These are phyloP conservation scores for Aureobasidium mangrovei DNA, from an alignment of 2,329 filamentous ascomycete species.

Conservation along the genomic window DNA sequence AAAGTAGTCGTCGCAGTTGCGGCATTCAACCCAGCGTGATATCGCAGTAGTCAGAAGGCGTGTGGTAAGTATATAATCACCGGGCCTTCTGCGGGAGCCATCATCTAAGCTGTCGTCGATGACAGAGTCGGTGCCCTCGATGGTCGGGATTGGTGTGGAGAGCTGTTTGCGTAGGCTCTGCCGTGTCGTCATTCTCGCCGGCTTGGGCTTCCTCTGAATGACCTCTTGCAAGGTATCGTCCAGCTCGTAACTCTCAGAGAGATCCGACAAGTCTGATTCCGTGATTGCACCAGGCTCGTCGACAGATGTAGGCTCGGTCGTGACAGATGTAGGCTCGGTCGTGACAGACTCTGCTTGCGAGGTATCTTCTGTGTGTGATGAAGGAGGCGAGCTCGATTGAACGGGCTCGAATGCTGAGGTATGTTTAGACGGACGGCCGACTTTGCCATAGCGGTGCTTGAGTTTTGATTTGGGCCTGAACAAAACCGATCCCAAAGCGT, in stretches of 20 bases:
- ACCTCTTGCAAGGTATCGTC: slow-evolving; percentile 30
- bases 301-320: slow-evolving; percentile 17
- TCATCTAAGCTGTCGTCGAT: slow-evolving; percentile 12
- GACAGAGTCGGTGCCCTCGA: slow-evolving; percentile 18
- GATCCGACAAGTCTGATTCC: slow-evolving; percentile 32
- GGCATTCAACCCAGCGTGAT: slow-evolving; percentile 80
- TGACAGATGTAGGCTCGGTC: slow-evolving; percentile 14
- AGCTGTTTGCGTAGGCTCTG: slow-evolving; percentile 15
- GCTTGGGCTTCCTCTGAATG: slow-evolving; percentile 26
- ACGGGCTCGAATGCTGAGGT: background rate
- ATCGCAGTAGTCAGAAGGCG: slow-evolving; percentile 67
- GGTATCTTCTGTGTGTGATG: slow-evolving; percentile 12
- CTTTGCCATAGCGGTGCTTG: slow-evolving; percentile 9
- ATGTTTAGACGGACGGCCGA: background rate
- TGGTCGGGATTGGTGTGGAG: slow-evolving; percentile 20
- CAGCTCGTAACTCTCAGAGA: slow-evolving; percentile 31
- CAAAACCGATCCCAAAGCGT: background rate
- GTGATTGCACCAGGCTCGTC: slow-evolving; percentile 4
- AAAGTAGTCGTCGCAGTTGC: slow-evolving; percentile 71
- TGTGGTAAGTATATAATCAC: slow-evolving; percentile 68
- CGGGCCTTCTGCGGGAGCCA: slow-evolving; percentile 30
- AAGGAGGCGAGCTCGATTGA: slow-evolving; percentile 15
- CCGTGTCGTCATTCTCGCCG: slow-evolving; percentile 14
- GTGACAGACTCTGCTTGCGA: slow-evolving; percentile 13
- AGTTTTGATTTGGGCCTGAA: slow-evolving; percentile 5